Evolutionary conservation across 139 green algal genomes (phyloP).

Genomic region (Chlamydomonas asymmetrica): DNA sequence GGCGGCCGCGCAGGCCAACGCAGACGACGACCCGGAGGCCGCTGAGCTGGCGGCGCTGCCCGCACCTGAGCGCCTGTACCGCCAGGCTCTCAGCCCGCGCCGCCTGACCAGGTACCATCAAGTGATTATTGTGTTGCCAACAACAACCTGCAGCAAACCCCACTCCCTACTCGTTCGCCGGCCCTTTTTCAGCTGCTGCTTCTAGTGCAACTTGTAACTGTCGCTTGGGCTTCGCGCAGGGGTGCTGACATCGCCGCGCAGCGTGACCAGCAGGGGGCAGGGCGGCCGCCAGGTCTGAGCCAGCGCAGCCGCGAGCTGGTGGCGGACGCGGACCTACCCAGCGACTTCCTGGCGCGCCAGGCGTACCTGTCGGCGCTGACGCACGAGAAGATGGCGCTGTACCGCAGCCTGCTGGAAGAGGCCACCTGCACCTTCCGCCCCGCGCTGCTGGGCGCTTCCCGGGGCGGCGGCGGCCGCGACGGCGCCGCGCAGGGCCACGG

Average conservation of each 20-base stretch:
- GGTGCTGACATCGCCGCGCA: neutral
- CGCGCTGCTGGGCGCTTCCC: neutral
- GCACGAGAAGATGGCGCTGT: conserved; percentile 41
- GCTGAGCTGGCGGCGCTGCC: conserved; percentile 19
- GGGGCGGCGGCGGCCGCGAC: neutral
- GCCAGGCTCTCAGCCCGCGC: neutral
- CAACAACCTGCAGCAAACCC: neutral
- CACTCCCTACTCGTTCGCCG: too few relatives aligned
- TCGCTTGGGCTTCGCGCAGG: neutral
- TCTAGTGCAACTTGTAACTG: neutral
- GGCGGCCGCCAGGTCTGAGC: conserved; percentile 16
- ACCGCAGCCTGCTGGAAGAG: conserved; percentile 34
- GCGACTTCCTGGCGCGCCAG: conserved; percentile 41
- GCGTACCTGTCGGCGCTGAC: conserved; percentile 33
- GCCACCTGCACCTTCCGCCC: conserved; percentile 30
- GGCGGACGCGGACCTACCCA: conserved; percentile 31
- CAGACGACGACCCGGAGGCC: too few relatives aligned
- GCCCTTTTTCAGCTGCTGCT: too few relatives aligned
- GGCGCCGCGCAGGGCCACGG: neutral
- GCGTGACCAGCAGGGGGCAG: conserved; percentile 14
- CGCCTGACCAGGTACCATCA: neutral
- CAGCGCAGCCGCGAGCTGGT: conserved; percentile 35
- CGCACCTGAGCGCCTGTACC: conserved; percentile 32
- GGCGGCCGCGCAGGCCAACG: conserved; percentile 13
- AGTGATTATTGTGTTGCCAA: too few relatives aligned